These are phyloP conservation scores for Dictyostelium capitatum DNA, from an alignment of 78 protist genomes.

Conservation along the genomic window DNA sequence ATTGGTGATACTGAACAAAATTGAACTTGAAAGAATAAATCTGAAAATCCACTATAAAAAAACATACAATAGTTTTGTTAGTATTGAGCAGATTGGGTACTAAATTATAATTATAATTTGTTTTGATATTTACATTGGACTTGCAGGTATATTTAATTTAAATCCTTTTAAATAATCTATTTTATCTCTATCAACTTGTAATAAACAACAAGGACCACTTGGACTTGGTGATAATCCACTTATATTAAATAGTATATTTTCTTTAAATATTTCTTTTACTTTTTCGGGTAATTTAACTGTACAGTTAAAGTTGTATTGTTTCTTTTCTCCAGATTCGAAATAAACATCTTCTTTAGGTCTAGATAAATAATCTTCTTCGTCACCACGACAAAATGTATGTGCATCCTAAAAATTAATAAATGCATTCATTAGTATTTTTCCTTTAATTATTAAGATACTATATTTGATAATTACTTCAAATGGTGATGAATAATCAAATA, in stretches of 20 bases:
- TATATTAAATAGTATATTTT: conserved; percentile 5
- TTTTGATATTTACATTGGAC: conserved; percentile 14
- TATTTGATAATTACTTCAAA: neutral
- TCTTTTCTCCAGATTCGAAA: conserved; percentile 19
- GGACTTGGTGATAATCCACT: neutral
- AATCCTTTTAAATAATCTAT: neutral
- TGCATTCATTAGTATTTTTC: neutral
- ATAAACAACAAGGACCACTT: neutral
- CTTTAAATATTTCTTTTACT: neutral
- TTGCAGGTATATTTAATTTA: conserved; percentile 21
- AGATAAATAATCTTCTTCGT: neutral
- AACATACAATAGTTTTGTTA: neutral
- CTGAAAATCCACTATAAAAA: conserved; percentile 35
- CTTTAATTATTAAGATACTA: neutral
- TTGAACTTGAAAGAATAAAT: conserved; percentile 26
- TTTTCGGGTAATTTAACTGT: neutral
- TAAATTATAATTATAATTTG: neutral
- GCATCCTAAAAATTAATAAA: neutral
- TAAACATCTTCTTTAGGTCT: neutral
- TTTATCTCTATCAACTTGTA: neutral
- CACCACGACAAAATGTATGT: conserved; percentile 12
- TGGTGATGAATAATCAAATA: conserved; percentile 56
- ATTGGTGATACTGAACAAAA: conserved; percentile 11
- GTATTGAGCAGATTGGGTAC: no score
- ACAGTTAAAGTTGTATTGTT: conserved; percentile 20